phyloP scores from a whole-genome alignment of 352 stramenopile species.

The Phytophthora nicotianae region DNA sequence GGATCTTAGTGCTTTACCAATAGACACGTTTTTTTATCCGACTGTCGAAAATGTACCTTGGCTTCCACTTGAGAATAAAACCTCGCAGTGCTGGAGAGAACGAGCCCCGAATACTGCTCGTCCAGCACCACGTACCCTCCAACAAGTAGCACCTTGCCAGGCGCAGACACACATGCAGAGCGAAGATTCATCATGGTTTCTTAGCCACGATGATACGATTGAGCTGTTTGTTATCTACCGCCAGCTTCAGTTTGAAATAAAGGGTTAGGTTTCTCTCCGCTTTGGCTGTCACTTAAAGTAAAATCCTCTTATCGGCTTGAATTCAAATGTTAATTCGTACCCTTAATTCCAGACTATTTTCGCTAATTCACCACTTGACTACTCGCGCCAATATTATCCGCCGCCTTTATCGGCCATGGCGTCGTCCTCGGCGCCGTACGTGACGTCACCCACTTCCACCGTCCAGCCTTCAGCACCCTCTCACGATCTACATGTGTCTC shows the following conservation, averaged over 20 bases:
- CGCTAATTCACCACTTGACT: conserved; percentile 15
- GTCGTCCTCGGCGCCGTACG: conserved; percentile 35
- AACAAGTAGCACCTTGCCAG: conserved; percentile 96
- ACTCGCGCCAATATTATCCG: conserved; percentile 10
- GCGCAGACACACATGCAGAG: conserved; percentile 83
- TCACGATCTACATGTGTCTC: conserved; percentile 24
- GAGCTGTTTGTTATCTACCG: not conserved
- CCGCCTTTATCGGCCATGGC: conserved; percentile 21
- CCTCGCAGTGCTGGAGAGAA: conserved; percentile 91
- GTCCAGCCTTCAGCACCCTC: not conserved
- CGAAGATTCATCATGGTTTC: conserved; percentile 13
- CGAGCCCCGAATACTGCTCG: conserved; percentile 86
- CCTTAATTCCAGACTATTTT: conserved; percentile 22
- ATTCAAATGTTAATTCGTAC: conserved; percentile 13
- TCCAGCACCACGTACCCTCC: conserved; percentile 97
- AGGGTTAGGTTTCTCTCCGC: not conserved
- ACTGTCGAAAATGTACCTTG: conserved; percentile 11
- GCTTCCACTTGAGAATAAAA: conserved; percentile 90
- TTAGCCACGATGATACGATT: not conserved
- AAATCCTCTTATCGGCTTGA: conserved; percentile 16
- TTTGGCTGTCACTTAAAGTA: conserved; percentile 19
- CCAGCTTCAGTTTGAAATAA: conserved; percentile 5
- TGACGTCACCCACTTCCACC: not conserved
- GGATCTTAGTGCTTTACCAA: not conserved
- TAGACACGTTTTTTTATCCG: conserved; percentile 5